Base-by-base conservation (phyloP, 345 rosid species). In the Gossypium raimondii region DNA sequence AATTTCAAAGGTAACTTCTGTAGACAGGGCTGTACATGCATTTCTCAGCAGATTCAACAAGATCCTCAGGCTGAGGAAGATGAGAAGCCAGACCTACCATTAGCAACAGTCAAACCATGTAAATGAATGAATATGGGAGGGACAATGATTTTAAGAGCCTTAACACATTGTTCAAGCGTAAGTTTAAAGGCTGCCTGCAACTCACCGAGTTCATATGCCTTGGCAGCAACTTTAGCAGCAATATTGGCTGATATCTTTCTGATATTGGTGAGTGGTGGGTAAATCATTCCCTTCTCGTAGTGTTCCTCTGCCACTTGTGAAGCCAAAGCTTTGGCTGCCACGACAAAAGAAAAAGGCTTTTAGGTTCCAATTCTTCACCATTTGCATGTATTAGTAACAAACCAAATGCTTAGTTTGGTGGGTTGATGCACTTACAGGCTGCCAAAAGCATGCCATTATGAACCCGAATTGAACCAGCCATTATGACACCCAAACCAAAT, bases 361-460 rank as follows among this genome's bases (percentile, higher is more conserved):
- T 13, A 50, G 61, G 41, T 44, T 56, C 18, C 18, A 55, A 12
- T 60, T 59, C 4, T 24, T 65, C 56, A 66, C 41, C 48, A 29
- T 53, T 52, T 70, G 47, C 20, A 18, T 18, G 58, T n/a, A 27
- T 14, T 34, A 22, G 7, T 47, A 12, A 67, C 51, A 12, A 50
- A 47, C 18, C 58, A 68, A 48, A 12, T 22, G 44, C 1, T 27
- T 29, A 29, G 11, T 63, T 38, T 9, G 48, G 67, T 34, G 67
- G 22, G 6, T 66, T 64, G 50, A 18, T 71, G 29, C 70, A 84
- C 99, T 93, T 87, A 95, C 98, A 91, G 73, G 99, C 99, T 70
- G 97, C 97, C 82, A 95, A 84, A 83, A 95, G 99, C 99, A 95
- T 85, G 89, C 89, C 97, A 78, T 91, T 93, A 12, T 86, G 93